Base-by-base conservation (phyloP, 345 rosid species). In the Litchi chinensis region DNA sequence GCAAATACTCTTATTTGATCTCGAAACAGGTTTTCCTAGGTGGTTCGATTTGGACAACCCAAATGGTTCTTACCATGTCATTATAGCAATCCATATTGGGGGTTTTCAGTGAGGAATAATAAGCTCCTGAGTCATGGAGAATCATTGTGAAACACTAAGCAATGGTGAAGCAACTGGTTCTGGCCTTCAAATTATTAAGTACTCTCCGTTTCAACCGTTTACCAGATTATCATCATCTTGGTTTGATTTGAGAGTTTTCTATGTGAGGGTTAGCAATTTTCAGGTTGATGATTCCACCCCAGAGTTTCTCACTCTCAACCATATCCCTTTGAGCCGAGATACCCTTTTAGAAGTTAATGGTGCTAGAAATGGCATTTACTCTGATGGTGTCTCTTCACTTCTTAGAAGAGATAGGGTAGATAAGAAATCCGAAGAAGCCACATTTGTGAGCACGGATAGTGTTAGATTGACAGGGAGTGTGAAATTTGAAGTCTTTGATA, bases 171-270 rank as follows among this genome's bases (percentile, higher is more conserved):
- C 82, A 39, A 75, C 72, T 15, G 75, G 82, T 68, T 70, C 75
- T 48, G 68, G 86, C 74, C 92, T 81, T 75, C 93, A 90, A 84
- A 87, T 90, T 72, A 79, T 91, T 26, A 87, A 89, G 83, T 90
- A 91, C 85, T 86, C 91, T 24, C 90, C 90, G 54, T 86, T 86
- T 80, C 86, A 89, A 71, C 90, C 87, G 59, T 74, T n/a, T 75
- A 41, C 82, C 76, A 89, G 83, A 77, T 78, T 85, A 41, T 73
- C 89, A 9, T 85, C 79, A 4, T 79, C 91, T 3, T 88, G 95
- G 90, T 86, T 95, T 43, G 97, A 96, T 85, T 82, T 94, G 83
- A 94, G 95, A 85, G 98, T 96, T 74, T 94, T 96, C 81, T 94
- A 94, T 81, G 93, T 92, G 21, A 90, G 97, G 82, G 81, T 96